phyloP scores from a whole-genome alignment of 371 early-diverging fungal genomes.

The Mortierella sp. region DNA sequence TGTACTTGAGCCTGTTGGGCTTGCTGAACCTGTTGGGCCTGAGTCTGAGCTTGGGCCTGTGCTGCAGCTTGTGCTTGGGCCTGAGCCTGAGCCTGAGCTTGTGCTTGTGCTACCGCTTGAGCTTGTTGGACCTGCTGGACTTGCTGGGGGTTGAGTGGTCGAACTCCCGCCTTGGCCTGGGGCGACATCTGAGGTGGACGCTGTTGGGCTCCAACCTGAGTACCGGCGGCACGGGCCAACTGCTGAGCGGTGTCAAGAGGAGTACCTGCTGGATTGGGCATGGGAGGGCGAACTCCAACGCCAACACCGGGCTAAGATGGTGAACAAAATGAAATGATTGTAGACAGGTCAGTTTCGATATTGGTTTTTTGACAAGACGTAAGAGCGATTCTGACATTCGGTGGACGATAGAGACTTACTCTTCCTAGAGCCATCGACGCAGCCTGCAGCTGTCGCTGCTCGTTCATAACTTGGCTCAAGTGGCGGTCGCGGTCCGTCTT shows the following conservation, averaged over 20 bases:
- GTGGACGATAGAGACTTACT: slow-evolving; percentile 32
- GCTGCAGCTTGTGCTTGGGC: slow-evolving; percentile 48
- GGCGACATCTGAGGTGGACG: slow-evolving; percentile 55
- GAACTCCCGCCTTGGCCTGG: slow-evolving; percentile 45
- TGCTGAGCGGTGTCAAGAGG: slow-evolving; percentile 47
- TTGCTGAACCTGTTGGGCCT: slow-evolving; percentile 50
- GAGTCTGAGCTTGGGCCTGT: slow-evolving; percentile 47
- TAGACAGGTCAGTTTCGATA: not conserved
- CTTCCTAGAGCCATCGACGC: slow-evolving; percentile 66
- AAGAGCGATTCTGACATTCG: not conserved
- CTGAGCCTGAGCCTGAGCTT: slow-evolving; percentile 28
- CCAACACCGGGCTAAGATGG: slow-evolving; percentile 45
- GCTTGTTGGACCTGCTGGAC: slow-evolving; percentile 41
- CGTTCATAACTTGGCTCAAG: slow-evolving; percentile 74
- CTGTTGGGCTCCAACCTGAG: slow-evolving; percentile 37
- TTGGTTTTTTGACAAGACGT: not conserved
- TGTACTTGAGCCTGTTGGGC: slow-evolving; percentile 39
- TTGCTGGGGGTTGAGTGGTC: slow-evolving; percentile 51
- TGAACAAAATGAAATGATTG: not conserved
- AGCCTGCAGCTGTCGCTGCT: slow-evolving; percentile 75
- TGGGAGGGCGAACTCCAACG: slow-evolving; percentile 53
- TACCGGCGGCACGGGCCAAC: slow-evolving; percentile 31
- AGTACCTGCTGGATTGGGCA: slow-evolving; percentile 36
- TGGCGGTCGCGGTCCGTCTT: slow-evolving; percentile 84
- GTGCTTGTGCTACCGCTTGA: slow-evolving; percentile 38